Evolutionary conservation across 495 filamentous ascomycete genomes (phyloP), one percentile per base, ranked within the genome.

Genomic region (Xylaria palmicola): DNA sequence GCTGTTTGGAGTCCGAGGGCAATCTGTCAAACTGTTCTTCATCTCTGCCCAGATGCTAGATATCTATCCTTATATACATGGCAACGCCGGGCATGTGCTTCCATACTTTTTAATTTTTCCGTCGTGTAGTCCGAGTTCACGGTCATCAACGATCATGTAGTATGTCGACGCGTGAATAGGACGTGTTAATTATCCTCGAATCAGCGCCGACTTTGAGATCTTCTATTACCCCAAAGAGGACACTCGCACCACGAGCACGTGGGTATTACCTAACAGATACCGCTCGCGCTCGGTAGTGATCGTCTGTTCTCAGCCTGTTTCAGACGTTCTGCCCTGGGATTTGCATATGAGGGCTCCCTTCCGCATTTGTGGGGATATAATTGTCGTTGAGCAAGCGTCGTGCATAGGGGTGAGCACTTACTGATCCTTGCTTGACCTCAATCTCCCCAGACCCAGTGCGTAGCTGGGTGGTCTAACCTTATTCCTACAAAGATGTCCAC

Each of bases 171-270:
- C 30, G 26, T 22, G 10, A 59, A 32, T 30, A 17, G 32, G 22
- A 51, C 40, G 24, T 52, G 17, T 43, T 12, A 52, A 51, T 60
- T 51, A 52, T 60, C 57, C 57, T 60, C 57, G 57, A 60, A 60
- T 60, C 47, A 52, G 37, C 17, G 0, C 8, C 32, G 30, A 9
- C 17, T 32, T 36, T 44, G 13, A 13, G 52, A 6, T 9, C 8
- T 17, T 9, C 6, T 2, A 30, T 26, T 19, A 13, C 47, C 26
- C 17, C 32, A 36, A 17, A 19, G 27, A 45, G 40, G 13, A 20
- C 19, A 32, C 30, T 22, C 19, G 13, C 22, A 34, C n/a, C 24
- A 20, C n/a, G 6, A 39, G 41, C 29, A 6, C 17, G 29, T 59
- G 10, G n/a, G 13, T 1, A 50, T 50, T 48, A 48, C 56, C 20